These are phyloP conservation scores for Entonaema liquescens DNA, from an alignment of 495 filamentous ascomycete species.

Conservation along the genomic window DNA sequence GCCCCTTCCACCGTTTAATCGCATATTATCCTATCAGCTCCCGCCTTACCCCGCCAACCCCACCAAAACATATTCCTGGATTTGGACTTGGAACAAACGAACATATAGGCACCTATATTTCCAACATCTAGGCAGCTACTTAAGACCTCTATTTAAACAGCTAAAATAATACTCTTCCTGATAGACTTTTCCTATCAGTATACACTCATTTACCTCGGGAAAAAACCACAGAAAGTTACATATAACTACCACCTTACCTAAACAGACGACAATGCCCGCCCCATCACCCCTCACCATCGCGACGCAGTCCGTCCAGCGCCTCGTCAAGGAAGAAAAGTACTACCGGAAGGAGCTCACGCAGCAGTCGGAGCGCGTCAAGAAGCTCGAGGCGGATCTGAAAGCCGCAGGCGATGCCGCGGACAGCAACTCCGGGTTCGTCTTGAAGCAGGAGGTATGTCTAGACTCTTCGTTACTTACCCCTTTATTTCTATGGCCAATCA, in stretches of 20 bases:
- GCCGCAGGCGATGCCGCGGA: slow-evolving; percentile 56
- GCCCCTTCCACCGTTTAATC: not conserved
- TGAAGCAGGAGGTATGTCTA: slow-evolving; percentile 83
- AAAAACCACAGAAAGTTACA: not conserved
- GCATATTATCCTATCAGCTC: slow-evolving; percentile 3
- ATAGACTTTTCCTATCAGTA: not conserved
- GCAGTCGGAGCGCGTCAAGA: slow-evolving; percentile 75
- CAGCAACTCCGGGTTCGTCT: slow-evolving; percentile 71
- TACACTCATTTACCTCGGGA: too few relatives aligned
- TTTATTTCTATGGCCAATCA: not conserved
- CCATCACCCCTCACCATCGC: slow-evolving; percentile 76
- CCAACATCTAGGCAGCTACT: slow-evolving; percentile 32
- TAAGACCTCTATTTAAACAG: slow-evolving; percentile 21
- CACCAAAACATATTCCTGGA: slow-evolving; percentile 45
- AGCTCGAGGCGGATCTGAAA: slow-evolving; percentile 64
- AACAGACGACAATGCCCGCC: slow-evolving; percentile 66
- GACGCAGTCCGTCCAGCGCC: slow-evolving; percentile 76
- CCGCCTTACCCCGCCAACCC: slow-evolving; percentile 44
- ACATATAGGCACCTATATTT: not conserved
- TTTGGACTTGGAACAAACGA: slow-evolving; percentile 1
- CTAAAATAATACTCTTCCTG: not conserved
- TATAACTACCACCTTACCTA: slow-evolving; percentile 8
- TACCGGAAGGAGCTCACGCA: slow-evolving; percentile 84
- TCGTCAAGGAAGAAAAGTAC: slow-evolving; percentile 89
- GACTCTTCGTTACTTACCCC: not conserved